Evolutionary conservation across 495 filamentous ascomycete genomes (phyloP).

Genomic region (Corynascus novoguineensis): DNA sequence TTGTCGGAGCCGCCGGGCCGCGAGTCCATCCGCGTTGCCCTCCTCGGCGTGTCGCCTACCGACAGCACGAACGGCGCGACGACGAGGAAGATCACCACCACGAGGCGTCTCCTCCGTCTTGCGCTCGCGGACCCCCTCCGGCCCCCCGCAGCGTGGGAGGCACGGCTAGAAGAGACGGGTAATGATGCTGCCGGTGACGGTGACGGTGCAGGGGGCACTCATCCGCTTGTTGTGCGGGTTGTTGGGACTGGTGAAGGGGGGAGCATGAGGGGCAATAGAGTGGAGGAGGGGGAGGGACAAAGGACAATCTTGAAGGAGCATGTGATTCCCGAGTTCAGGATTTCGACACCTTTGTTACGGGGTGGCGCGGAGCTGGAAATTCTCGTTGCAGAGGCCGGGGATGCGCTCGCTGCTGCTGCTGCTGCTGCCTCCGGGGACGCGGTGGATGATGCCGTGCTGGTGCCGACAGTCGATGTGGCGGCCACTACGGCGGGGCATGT

Average conservation of each 20-base stretch:
- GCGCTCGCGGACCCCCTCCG: slow-evolving; percentile 75
- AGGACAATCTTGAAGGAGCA: slow-evolving; percentile 23
- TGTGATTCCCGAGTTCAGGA: slow-evolving; percentile 42
- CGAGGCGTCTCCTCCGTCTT: slow-evolving; percentile 57
- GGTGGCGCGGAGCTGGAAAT: slow-evolving; percentile 67
- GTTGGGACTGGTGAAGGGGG: slow-evolving; percentile 2
- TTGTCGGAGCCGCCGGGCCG: slow-evolving; percentile 57
- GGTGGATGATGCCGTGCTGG: slow-evolving; percentile 57
- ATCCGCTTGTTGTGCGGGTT: slow-evolving; percentile 45
- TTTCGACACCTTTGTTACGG: slow-evolving; percentile 65
- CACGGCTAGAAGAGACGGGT: slow-evolving; percentile 55
- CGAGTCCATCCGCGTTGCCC: slow-evolving; percentile 65
- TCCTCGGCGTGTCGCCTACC: slow-evolving; percentile 39
- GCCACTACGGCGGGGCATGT: slow-evolving; percentile 54
- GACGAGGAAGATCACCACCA: slow-evolving; percentile 9
- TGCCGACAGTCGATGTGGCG: slow-evolving; percentile 65
- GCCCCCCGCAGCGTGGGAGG: slow-evolving; percentile 63
- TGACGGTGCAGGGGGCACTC: too few relatives aligned
- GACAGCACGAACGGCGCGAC: neutral
- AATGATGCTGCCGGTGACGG: slow-evolving; percentile 34
- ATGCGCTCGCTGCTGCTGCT: slow-evolving; percentile 35
- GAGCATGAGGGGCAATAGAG: slow-evolving; percentile 11
- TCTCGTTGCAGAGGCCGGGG: slow-evolving; percentile 55
- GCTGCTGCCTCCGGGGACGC: slow-evolving; percentile 14
- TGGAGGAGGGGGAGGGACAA: slow-evolving; percentile 1